These are phyloP conservation scores for Pseudozyma sp. DNA, from an alignment of 1,284 basidiomycete genomes.

Conservation along the genomic window DNA sequence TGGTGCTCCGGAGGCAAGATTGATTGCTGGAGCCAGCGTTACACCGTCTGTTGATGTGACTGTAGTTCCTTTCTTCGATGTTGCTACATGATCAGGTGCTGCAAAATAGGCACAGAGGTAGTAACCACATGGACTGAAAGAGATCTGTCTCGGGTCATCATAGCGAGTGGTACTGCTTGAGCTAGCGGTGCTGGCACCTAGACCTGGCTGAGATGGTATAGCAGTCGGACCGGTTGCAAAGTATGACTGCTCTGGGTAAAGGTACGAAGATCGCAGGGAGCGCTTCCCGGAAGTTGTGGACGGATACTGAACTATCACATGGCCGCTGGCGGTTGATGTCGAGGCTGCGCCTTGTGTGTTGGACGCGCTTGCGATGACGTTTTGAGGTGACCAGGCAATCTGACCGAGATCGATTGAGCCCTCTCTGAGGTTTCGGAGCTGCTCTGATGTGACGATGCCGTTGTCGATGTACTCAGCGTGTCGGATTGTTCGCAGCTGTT, in stretches of 20 bases:
- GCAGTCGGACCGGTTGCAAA: slow-evolving; percentile 7
- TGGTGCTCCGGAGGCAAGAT: not conserved
- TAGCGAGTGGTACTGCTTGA: slow-evolving; percentile 1
- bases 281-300: slow-evolving; percentile 10
- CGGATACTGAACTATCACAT: slow-evolving; percentile 34
- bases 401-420: slow-evolving; percentile 15
- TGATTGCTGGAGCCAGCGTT: not conserved
- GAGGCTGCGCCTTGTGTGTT: slow-evolving; percentile 13
- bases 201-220: slow-evolving; percentile 13
- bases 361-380: slow-evolving; percentile 38
- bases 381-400: slow-evolving; percentile 46
- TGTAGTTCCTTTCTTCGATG: not conserved
- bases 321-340: slow-evolving; percentile 9
- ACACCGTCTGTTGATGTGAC: not conserved
- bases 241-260: slow-evolving; percentile 20
- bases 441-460: slow-evolving; percentile 16
- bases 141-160: slow-evolving; percentile 35
- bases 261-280: slow-evolving; percentile 10
- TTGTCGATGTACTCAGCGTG: slow-evolving; percentile 36
- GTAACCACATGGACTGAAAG: slow-evolving; percentile 51
- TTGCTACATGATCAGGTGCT: not conserved
- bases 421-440: slow-evolving; percentile 9
- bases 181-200: not conserved
- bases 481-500: slow-evolving; percentile 22
- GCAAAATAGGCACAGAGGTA: slow-evolving; percentile 44